Evolutionary conservation across 495 filamentous ascomycete genomes (phyloP).

Genomic region (Sphaerosporella brunnea): DNA sequence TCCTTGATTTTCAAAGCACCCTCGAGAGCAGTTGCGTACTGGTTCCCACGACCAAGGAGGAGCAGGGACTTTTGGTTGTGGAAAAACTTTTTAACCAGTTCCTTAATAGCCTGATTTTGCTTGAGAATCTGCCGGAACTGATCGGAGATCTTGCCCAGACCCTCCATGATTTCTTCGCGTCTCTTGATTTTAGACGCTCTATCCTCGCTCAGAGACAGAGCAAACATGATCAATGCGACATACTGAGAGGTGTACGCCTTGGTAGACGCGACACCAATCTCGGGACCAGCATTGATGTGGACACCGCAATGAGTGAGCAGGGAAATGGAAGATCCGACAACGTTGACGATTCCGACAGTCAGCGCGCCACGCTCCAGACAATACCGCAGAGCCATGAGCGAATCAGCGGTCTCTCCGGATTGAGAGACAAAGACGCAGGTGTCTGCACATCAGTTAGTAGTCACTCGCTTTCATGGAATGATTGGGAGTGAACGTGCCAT

Average conservation of each 20-base stretch:
- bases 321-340: constrained; percentile 94
- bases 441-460: constrained; percentile 39
- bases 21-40: constrained; percentile 93
- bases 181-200: constrained; percentile 85
- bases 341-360: constrained; percentile 95
- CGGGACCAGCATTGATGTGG: constrained; percentile 95
- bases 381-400: constrained; percentile 88
- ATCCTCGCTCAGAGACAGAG: constrained; percentile 85
- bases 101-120: constrained; percentile 83
- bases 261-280: constrained; percentile 96
- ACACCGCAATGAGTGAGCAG: constrained; percentile 98
- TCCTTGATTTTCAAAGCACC: constrained; percentile 99
- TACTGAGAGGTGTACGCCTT: constrained; percentile 99
- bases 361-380: constrained; percentile 91
- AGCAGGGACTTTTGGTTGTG: constrained; percentile 93
- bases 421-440: constrained; percentile 98
- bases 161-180: constrained; percentile 92
- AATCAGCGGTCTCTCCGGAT: constrained; percentile 97
- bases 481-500: constrained; percentile 29
- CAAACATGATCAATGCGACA: constrained; percentile 99
- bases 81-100: constrained; percentile 74
- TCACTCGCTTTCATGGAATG: too few relatives aligned
- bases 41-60: constrained; percentile 80
- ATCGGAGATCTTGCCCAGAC: constrained; percentile 63
- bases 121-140: constrained; percentile 85